These are phyloP conservation scores for Grosmannia serpens DNA, from an alignment of 2,329 filamentous ascomycete genomes.

Conservation along the genomic window DNA sequence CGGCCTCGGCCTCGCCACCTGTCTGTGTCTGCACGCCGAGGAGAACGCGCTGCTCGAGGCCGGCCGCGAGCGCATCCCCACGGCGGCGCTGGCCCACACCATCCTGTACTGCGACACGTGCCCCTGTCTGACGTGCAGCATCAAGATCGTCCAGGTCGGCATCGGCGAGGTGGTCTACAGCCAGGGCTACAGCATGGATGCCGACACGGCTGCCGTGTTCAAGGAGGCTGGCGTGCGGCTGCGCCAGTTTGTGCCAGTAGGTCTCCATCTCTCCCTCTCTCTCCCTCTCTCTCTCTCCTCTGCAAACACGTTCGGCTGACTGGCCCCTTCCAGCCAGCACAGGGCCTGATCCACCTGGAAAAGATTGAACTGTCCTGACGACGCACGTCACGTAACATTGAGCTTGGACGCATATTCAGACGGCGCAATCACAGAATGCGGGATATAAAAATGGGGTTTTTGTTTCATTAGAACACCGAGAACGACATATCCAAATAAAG, in stretches of 20 bases:
- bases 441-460: neutral
- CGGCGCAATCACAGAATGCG: neutral
- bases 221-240: constrained; percentile 71
- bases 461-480: neutral
- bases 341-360: constrained; percentile 53
- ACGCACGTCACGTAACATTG: neutral
- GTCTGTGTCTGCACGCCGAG: constrained; percentile 93
- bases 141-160: constrained; percentile 96
- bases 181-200: constrained; percentile 90
- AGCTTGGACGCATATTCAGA: neutral
- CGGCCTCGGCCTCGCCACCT: constrained; percentile 70
- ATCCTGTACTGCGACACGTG: constrained; percentile 94
- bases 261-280: constrained; percentile 21
- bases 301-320: neutral
- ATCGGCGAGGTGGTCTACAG: constrained; percentile 93
- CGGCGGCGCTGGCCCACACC: constrained; percentile 49
- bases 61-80: constrained; percentile 67
- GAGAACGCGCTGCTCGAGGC: constrained; percentile 95
- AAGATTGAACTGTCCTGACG: constrained; percentile 28
- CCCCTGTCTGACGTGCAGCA: constrained; percentile 92
- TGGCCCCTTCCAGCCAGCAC: constrained; percentile 39
- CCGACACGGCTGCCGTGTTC: constrained; percentile 70
- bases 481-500: neutral
- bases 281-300: neutral
- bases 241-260: constrained; percentile 76